Conservation (phyloP, 2,329 filamentous ascomycete genomes). For the Clonostachys rosea region DNA sequence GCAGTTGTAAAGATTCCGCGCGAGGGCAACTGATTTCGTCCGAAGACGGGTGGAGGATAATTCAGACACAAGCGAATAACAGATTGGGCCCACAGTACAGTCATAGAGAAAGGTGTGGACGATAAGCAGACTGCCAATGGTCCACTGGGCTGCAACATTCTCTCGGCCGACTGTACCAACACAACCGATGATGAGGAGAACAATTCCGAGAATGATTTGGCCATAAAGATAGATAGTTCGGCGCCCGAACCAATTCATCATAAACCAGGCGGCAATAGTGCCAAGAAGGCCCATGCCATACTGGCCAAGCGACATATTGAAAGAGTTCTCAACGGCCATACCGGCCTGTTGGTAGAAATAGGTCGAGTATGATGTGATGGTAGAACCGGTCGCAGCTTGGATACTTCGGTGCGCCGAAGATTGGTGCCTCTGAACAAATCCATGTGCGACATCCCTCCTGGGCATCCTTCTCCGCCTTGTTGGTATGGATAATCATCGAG, state of each 20-base stretch:
- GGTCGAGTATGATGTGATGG: conserved; percentile 55
- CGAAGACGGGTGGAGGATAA: conserved; percentile 37
- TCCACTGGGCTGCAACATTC: conserved; percentile 39
- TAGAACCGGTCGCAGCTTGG: conserved; percentile 31
- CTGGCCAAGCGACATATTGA: conserved; percentile 32
- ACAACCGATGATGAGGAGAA: conserved; percentile 37
- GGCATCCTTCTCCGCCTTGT: conserved; percentile 37
- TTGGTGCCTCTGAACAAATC: conserved; percentile 44
- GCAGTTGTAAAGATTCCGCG: conserved; percentile 41
- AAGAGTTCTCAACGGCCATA: conserved; percentile 21
- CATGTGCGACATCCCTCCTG: conserved; percentile 30
- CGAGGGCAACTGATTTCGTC: conserved; percentile 39
- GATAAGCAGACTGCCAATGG: conserved; percentile 39
- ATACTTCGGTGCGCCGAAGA: conserved; percentile 39
- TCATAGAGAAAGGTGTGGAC: conserved; percentile 38
- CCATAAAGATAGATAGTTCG: conserved; percentile 38
- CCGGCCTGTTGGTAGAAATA: conserved; percentile 40
- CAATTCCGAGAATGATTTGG: conserved; percentile 39
- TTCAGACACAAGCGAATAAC: conserved; percentile 38
- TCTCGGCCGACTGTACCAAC: conserved; percentile 27
- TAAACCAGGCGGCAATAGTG: conserved; percentile 38
- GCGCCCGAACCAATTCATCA: conserved; percentile 36
- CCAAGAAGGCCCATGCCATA: conserved; percentile 38
- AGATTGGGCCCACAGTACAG: conserved; percentile 38
- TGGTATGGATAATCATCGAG: conserved; percentile 47